Base-by-base conservation (phyloP, 1,284 basidiomycete species). In the Heterobasidion annosum region DNA sequence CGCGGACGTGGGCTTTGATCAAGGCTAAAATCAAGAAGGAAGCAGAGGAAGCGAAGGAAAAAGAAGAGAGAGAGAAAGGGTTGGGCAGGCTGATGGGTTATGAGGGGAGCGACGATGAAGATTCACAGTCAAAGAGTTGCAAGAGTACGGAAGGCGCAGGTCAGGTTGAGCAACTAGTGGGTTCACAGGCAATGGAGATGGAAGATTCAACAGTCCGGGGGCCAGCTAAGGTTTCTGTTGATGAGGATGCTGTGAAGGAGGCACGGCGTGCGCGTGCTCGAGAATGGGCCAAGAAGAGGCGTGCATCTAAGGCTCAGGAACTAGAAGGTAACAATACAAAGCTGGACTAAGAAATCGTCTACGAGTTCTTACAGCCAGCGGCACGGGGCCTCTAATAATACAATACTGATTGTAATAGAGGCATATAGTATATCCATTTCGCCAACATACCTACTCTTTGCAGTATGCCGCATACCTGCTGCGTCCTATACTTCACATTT, bases 1-100 rank as follows among this genome's bases (percentile, higher is more conserved):
- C 74, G 49, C 67, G 70, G 2, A 72, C 76, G 3, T 93, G 92
- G 91, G 67, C 65, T 40, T 60, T 68, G 1, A 67, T 72, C 25
- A 81, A 81, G 61, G 73, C 67, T 3, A 73, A 73, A 52, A 72
- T 66, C 3, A 71, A 70, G 34, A 49, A 67, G 4, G 73, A 70
- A 49, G 63, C 64, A 19, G 64, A 69, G 48, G 61, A 67, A 42
- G 62, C 68, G 56, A 62, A 67, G 56, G 64, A 65, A 53, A 64
- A 66, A 40, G 58, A 64, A 50, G 59, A 63, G 53, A 40, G 33
- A 7, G 51, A n/a, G 49, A 53, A 56, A 1, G 71, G 71, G 3
- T 65, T 86, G 32, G 77, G 77, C 8, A 75, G 73, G 2, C 66
- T 88, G 43, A 74, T 51, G 32, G 52, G 18, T n/a, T 49, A 50